Evolutionary conservation across 2,329 filamentous ascomycete genomes (phyloP).

Genomic region (Colletotrichum tropicicola): DNA sequence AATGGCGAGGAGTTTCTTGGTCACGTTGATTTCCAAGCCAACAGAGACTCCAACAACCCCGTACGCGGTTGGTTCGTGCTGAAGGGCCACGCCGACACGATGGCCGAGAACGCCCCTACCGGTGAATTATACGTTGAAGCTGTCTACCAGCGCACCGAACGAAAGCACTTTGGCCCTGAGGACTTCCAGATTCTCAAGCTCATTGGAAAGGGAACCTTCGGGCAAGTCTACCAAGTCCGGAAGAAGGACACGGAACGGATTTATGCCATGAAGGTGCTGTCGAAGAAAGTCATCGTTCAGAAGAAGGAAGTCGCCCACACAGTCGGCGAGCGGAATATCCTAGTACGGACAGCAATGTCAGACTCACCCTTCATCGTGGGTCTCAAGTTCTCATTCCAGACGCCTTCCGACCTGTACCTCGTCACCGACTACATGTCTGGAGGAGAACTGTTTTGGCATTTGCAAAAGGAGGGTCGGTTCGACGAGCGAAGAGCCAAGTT

Average conservation of each 20-base stretch:
- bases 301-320: constrained; percentile 99
- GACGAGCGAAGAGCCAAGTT: constrained; percentile 96
- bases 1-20: constrained; percentile 91
- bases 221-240: constrained; percentile 96
- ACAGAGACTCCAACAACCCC: constrained; percentile 71
- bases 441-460: constrained; percentile 97
- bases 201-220: constrained; percentile 98
- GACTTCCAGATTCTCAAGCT: constrained; percentile 97
- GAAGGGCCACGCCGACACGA: constrained; percentile 77
- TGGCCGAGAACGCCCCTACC: constrained; percentile 76
- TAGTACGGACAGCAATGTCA: constrained; percentile 93
- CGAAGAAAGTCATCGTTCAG: constrained; percentile 99
- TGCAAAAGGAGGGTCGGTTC: constrained; percentile 96
- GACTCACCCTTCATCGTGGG: constrained; percentile 98
- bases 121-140: constrained; percentile 92
- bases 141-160: constrained; percentile 85
- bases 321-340: constrained; percentile 94
- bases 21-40: constrained; percentile 83
- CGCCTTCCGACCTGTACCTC: constrained; percentile 94
- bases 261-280: constrained; percentile 99
- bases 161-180: constrained; percentile 90
- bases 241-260: constrained; percentile 97
- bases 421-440: constrained; percentile 99
- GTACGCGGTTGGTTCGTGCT: constrained; percentile 88
- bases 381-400: constrained; percentile 98